Base-by-base conservation (phyloP, 2,329 filamentous ascomycete species). In the Xylariomycetidae sp. region DNA sequence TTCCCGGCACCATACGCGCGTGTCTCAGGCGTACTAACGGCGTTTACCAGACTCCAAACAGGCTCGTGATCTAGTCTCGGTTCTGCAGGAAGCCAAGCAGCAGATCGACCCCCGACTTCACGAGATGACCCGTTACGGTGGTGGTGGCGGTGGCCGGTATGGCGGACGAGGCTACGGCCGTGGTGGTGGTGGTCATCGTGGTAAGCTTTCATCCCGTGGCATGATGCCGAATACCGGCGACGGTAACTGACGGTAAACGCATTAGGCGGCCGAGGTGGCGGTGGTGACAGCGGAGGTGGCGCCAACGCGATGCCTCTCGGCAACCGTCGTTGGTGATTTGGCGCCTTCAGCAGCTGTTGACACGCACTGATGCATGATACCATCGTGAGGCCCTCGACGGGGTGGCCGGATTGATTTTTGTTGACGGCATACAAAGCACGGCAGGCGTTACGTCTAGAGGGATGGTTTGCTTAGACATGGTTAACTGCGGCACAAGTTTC, bases 41-140 rank as follows among this genome's bases (percentile, higher is more conserved):
- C 5, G n/a, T 19, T 22, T 3, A 24, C 5, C 34, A 89, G 85
- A 92, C 68, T 77, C 84, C 54, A 92, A 90, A 72, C 85, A 92
- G 79, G 90, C 92, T 67, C 90, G 92, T 75, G 92, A 98, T 68
- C 81, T 98, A 58, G 82, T 98, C 52, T 75, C 76, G 53, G 86
- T 98, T 54, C 82, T 98, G 51, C 82, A 82, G 58, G 92, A 98
- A 68, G 89, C 92, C 48, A 96, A 96, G 73, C 92, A 98, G 72
- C 83, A 93, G 66, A 89, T 98, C 63, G 92, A 96, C 56, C 92
- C 92, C 57, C 84, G 88, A 62, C 82, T 98, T 44, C 79, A 81
- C 44, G 92, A 98, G 73, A 96, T 98, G 92, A 81, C 79, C 50
- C 85, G 92, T 62, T 96, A 89, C 59, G 79, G 87, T 48, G 86